These are phyloP conservation scores for Botrytis squamosa DNA, from an alignment of 2,329 filamentous ascomycete genomes.

Conservation along the genomic window DNA sequence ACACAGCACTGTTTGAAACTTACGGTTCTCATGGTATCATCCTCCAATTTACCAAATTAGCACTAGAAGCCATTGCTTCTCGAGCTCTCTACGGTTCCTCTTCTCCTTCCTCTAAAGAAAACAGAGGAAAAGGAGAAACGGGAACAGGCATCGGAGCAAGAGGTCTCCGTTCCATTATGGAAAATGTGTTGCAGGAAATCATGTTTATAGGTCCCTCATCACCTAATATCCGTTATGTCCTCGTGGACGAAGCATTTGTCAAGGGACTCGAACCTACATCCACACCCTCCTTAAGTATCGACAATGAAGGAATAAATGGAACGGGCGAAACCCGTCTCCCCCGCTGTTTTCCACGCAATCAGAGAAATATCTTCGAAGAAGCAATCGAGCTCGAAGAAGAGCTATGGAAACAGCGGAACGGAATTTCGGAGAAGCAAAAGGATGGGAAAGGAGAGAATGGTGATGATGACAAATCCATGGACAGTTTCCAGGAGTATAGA, in stretches of 20 bases:
- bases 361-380: constrained; percentile 67
- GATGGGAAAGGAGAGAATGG: not conserved
- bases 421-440: not conserved
- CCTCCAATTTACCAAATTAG: constrained; percentile 77
- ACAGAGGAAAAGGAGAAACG: not conserved
- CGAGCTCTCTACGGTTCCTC: constrained; percentile 43
- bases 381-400: constrained; percentile 63
- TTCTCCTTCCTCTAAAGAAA: constrained; percentile 37
- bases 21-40: constrained; percentile 68
- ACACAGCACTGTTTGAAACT: constrained; percentile 79
- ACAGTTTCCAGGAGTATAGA: constrained; percentile 35
- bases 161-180: constrained; percentile 77
- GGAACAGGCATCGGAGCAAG: constrained; percentile 58
- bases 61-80: constrained; percentile 77
- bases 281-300: not conserved
- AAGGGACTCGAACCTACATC: constrained; percentile 6
- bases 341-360: constrained; percentile 66
- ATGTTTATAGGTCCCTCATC: constrained; percentile 72
- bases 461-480: constrained; percentile 4
- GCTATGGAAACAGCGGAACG: constrained; percentile 28
- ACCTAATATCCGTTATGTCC: constrained; percentile 62
- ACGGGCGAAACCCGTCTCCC: constrained; percentile 28
- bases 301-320: not conserved
- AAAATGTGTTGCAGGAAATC: constrained; percentile 72
- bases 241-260: constrained; percentile 61